Conservation (phyloP, 176 grass and related monocot genomes). For the Oryza meridionalis region DNA sequence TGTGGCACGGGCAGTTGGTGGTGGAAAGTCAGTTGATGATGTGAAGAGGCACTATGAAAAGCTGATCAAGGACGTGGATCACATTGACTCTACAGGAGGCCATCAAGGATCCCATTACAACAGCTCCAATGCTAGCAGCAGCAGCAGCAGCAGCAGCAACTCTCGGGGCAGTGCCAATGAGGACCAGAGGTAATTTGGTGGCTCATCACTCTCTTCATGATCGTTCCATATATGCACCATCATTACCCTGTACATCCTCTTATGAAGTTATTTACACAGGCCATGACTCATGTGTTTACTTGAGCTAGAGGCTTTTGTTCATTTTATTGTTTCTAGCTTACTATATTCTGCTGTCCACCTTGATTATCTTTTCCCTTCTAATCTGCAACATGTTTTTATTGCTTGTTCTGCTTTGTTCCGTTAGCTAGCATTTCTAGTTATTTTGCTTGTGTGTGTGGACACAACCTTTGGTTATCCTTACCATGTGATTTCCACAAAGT, state of each 20-base stretch:
- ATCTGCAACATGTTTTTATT: conserved; percentile 20
- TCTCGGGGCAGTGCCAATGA: conserved; percentile 44
- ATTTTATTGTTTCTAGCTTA: conserved; percentile 29
- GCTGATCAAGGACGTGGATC: conserved; percentile 47
- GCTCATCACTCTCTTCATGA: conserved; percentile 4
- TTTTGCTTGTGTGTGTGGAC: conserved; percentile 3
- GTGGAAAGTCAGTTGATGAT: conserved; percentile 65
- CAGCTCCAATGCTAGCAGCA: conserved; percentile 28
- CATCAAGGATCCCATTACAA: conserved; percentile 28
- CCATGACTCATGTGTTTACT: conserved; percentile 24
- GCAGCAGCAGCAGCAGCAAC: conserved; percentile 28
- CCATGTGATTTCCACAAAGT: conserved; percentile 5
- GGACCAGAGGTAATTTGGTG: conserved; percentile 55
- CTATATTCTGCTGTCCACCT: conserved; percentile 12
- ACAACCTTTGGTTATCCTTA: conserved; percentile 34
- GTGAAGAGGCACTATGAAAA: conserved; percentile 71
- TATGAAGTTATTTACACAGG: background rate
- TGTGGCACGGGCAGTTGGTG: conserved; percentile 59
- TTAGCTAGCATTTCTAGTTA: background rate
- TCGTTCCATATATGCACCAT: conserved; percentile 21
- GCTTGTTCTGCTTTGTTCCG: conserved; percentile 5
- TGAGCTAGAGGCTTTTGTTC: conserved; percentile 32
- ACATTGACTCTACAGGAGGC: conserved; percentile 42
- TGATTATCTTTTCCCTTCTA: conserved; percentile 17
- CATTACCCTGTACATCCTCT: background rate